Conservation (phyloP, 495 filamentous ascomycete genomes). For the Aspergillus diversus region DNA sequence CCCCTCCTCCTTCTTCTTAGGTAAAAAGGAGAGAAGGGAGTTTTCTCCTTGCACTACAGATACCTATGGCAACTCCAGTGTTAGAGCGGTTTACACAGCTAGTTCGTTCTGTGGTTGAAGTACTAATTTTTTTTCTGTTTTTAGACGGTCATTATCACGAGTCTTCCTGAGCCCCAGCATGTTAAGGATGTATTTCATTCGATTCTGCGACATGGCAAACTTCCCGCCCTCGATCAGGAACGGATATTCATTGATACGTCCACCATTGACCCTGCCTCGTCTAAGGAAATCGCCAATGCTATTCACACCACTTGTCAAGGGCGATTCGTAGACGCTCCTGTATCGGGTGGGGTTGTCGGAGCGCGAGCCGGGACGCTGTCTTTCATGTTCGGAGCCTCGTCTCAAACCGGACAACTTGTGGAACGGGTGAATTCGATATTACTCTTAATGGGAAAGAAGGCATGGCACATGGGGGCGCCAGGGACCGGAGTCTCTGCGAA, state of each 20-base stretch:
- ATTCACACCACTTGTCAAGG: conserved; percentile 59
- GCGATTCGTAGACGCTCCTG: conserved; percentile 77
- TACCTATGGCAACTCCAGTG: too few species aligned
- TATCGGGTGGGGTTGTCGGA: conserved; percentile 86
- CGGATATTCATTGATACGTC: conserved; percentile 81
- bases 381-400: conserved; percentile 82
- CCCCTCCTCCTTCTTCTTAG: neutral
- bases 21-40: neutral
- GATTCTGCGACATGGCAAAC: conserved; percentile 57
- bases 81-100: too few species aligned
- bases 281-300: conserved; percentile 64
- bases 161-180: conserved; percentile 78
- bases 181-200: conserved; percentile 72
- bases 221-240: conserved; percentile 45
- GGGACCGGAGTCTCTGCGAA: conserved; percentile 83
- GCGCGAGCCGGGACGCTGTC: conserved; percentile 74
- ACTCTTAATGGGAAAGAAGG: conserved; percentile 77
- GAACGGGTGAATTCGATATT: conserved; percentile 65
- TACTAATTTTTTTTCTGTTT: neutral
- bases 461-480: conserved; percentile 79
- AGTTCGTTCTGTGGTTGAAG: too few species aligned
- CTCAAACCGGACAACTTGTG: conserved; percentile 51
- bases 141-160: conserved; percentile 77
- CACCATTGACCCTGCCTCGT: conserved; percentile 83
- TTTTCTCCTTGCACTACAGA: neutral